These are phyloP conservation scores for Nitzschia sp. DNA, from an alignment of 108 stramenopile genomes.

Conservation along the genomic window DNA sequence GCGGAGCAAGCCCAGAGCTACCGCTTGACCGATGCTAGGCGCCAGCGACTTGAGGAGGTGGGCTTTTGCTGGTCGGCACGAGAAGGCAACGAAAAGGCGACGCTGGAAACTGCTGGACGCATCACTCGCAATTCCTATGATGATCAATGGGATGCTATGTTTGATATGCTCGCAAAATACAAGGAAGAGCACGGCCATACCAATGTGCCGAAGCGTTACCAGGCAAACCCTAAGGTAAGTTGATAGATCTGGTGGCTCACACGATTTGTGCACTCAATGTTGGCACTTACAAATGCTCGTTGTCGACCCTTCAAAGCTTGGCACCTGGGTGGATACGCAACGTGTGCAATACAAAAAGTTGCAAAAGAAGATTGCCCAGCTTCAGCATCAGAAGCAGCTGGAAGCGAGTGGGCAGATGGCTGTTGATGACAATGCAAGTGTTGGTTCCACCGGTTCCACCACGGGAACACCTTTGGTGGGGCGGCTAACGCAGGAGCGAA, in stretches of 20 bases:
- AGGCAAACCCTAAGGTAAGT: constrained; percentile 39
- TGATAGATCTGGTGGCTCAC: no score
- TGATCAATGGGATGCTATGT: constrained; percentile 59
- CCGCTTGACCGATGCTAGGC: constrained; percentile 53
- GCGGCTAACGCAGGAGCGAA: constrained; percentile 59
- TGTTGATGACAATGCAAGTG: background rate
- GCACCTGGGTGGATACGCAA: constrained; percentile 53
- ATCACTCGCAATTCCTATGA: constrained; percentile 52
- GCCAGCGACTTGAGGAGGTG: constrained; percentile 39
- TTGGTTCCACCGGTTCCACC: background rate
- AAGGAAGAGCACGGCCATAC: constrained; percentile 47
- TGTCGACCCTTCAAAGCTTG: constrained; percentile 14
- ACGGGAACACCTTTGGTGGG: constrained; percentile 38
- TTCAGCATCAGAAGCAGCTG: constrained; percentile 6
- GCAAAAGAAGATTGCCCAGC: constrained; percentile 36
- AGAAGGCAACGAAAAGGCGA: constrained; percentile 18
- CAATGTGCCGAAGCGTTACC: constrained; percentile 48
- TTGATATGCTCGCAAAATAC: constrained; percentile 38
- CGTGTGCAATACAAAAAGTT: constrained; percentile 54
- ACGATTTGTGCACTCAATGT: background rate
- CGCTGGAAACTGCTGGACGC: constrained; percentile 8
- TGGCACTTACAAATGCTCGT: no score
- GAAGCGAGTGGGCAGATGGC: background rate
- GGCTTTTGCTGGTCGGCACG: constrained; percentile 63
- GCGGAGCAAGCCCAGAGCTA: constrained; percentile 26